Evolutionary conservation across 192 early-diverging fungal species (phyloP), one percentile per base, ranked within the genome.

Genomic region (Mortierella alpina): DNA sequence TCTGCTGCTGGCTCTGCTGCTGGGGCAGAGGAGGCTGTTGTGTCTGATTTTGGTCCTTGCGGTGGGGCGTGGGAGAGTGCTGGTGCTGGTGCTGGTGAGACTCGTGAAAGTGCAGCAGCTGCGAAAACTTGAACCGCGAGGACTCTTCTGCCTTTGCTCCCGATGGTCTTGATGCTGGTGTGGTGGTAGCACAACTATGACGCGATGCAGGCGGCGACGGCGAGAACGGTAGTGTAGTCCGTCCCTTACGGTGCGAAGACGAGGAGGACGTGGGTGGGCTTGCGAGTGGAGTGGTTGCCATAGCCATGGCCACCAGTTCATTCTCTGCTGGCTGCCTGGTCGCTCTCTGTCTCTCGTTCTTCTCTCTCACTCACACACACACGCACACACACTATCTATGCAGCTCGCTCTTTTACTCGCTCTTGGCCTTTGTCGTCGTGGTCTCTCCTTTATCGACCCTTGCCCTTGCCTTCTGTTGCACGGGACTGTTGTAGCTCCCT

Each of bases 291-390:
- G 41, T 55, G 46, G 66, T 66, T 53, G 67, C 74, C 67, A 70
- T 70, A 22, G 56, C 74, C 59, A 66, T 66, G 63, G 51, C 63
- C 63, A 73, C 56, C 23, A 57, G 45, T 48, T 58, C 72, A 73
- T 63, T 61, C 41, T 72, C 55, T 45, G 31, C 31, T 31, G 31
- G 31, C 31, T 31, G 31, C 31, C 31, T 31, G 3, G 31, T 31
- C 51, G 15, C 39, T 50, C 20, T 52, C 22, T 31, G 47, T 41
- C 48, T 12, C 45, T 52, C 63, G 49, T 59, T 6, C 18, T 69
- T 48, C 11, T 47, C 17, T n/a, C n/a, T n/a, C n/a, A n/a, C n/a
- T n/a, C n/a, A n/a, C n/a, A n/a, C n/a, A n/a, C n/a, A n/a, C n/a
- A n/a, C n/a, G n/a, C n/a, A 5, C 59, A 10, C 41, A 15, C 9